These are phyloP conservation scores for Ganoderma lucidum DNA, from an alignment of 1,284 basidiomycete species.

Conservation along the genomic window DNA sequence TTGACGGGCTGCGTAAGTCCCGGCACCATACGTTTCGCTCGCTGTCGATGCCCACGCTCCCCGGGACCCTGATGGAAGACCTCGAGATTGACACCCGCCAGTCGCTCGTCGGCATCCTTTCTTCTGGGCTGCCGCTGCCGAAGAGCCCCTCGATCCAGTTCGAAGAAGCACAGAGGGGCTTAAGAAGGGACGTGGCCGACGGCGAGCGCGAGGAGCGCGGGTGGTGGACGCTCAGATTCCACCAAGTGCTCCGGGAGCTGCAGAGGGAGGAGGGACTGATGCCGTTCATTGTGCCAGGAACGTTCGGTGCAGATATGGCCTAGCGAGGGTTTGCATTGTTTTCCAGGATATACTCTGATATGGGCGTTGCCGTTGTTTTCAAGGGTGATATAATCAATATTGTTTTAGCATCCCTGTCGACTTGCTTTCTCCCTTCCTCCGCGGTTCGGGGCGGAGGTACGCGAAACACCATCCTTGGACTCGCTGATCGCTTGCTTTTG, in stretches of 20 bases:
- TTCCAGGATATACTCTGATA: not conserved
- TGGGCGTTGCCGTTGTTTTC: not conserved
- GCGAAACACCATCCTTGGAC: not conserved
- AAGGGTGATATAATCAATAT: too few relatives aligned
- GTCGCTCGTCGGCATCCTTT: slow-evolving; percentile 60
- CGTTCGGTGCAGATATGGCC: not conserved
- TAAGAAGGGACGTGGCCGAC: slow-evolving; percentile 37
- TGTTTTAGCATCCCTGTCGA: not conserved
- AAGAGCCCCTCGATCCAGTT: slow-evolving; percentile 73
- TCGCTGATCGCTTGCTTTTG: not conserved
- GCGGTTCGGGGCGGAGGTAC: not conserved
- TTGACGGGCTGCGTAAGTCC: slow-evolving; percentile 60
- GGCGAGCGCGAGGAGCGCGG: slow-evolving; percentile 77
- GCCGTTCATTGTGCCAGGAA: not conserved
- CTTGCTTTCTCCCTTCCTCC: not conserved
- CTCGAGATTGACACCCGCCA: slow-evolving; percentile 52
- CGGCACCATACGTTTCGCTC: slow-evolving; percentile 59
- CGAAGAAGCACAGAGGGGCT: slow-evolving; percentile 40
- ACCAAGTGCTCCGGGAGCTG: slow-evolving; percentile 69
- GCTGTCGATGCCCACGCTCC: slow-evolving; percentile 54
- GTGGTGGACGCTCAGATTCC: slow-evolving; percentile 82
- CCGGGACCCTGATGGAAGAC: slow-evolving; percentile 44
- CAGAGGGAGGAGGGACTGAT: slow-evolving; percentile 38
- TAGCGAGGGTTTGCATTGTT: not conserved
- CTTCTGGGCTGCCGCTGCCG: slow-evolving; percentile 68